Percentiles rank a stretch among this genome's conserved stretches.
These are phyloP conservation scores for Microstegium vimineum DNA, from an alignment of 176 grass and related monocot genomes.

Conservation along the genomic window DNA sequence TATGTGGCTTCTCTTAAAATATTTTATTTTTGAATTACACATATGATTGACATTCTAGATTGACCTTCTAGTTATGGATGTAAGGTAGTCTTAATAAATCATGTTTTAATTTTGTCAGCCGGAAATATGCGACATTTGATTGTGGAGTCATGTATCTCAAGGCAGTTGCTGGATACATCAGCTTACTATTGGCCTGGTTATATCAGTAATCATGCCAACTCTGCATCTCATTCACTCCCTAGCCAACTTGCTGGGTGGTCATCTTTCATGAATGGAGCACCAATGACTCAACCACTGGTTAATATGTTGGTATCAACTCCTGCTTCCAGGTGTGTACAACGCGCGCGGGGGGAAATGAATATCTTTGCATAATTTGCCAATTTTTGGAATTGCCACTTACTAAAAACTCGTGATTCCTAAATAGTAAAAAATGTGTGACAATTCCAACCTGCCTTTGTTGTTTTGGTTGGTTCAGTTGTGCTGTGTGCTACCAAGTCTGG, in stretches of 20 bases:
- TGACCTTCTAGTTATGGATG: constrained; percentile 1
- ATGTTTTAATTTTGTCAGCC: constrained; percentile 54
- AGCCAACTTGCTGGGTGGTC: constrained; percentile 83
- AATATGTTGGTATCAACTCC: constrained; percentile 64
- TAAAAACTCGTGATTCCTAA: not conserved
- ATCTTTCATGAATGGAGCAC: constrained; percentile 76
- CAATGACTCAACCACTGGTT: constrained; percentile 68
- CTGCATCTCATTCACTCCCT: constrained; percentile 54
- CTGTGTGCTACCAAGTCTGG: not conserved
- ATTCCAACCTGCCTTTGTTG: not conserved
- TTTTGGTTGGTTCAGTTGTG: not conserved
- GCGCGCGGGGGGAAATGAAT: not conserved
- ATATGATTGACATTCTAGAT: constrained; percentile 3
- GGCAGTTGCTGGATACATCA: constrained; percentile 85
- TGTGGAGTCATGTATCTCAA: constrained; percentile 93
- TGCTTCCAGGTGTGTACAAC: constrained; percentile 82
- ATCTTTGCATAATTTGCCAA: constrained; percentile 2
- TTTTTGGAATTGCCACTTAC: constrained; percentile 22
- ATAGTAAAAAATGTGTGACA: not conserved
- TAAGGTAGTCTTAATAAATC: not conserved
- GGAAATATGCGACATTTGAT: constrained; percentile 97
- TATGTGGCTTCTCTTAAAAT: constrained; percentile 42
- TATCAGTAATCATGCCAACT: constrained; percentile 54
- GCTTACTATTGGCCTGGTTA: constrained; percentile 89
- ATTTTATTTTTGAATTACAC: constrained; percentile 18